Base-by-base conservation (phyloP, 2,329 filamentous ascomycete species). In the Neonectria coccinea region DNA sequence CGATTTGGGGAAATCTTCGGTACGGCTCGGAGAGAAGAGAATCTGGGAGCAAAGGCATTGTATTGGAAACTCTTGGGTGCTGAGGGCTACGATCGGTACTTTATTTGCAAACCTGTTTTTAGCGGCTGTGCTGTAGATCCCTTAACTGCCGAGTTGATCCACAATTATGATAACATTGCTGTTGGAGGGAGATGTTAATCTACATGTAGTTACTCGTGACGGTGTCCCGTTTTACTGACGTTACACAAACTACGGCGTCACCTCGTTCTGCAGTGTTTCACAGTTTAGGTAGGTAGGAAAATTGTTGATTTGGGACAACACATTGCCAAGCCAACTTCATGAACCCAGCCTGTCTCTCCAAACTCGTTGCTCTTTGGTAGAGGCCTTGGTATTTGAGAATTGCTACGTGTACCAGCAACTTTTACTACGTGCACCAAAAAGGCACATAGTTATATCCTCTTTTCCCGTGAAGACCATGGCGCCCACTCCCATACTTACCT, bases 1-100 rank as follows among this genome's bases (percentile, higher is more conserved):
- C 55, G 55, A 33, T 57, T 57, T 36, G 10, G 47, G 55, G 29
- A 39, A 56, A 36, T 18, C 20, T 48, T 29, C 16, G 29, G 12
- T 20, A 27, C 14, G 47, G 27, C 12, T 29, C 33, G 47, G 27
- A 25, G 47, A 9, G 22, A 29, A 29, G 16, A 51, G 12, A n/a
- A 18, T 18, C 16, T 18, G 7, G 3, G 22, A n/a, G 36, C 14
- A 39, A 39, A n/a, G 20, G 20, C 31, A 25, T 31, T 27, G 6
- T 14, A n/a, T 39, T 39, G 36, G 33, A 39, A 14, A 39, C 36
- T 39, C 10, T 7, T 29, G 3, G 39, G 39, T 11, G 39, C n/a
- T 42, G n/a, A 20, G 22, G 22, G 39, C n/a, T 20, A 42, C 18
- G 39, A 42, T 42, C 8, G n/a, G 11, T n/a, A 42, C 39, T 42